These are phyloP conservation scores for Leccinum disarticulatum DNA, from an alignment of 768 basidiomycete genomes.

Conservation along the genomic window DNA sequence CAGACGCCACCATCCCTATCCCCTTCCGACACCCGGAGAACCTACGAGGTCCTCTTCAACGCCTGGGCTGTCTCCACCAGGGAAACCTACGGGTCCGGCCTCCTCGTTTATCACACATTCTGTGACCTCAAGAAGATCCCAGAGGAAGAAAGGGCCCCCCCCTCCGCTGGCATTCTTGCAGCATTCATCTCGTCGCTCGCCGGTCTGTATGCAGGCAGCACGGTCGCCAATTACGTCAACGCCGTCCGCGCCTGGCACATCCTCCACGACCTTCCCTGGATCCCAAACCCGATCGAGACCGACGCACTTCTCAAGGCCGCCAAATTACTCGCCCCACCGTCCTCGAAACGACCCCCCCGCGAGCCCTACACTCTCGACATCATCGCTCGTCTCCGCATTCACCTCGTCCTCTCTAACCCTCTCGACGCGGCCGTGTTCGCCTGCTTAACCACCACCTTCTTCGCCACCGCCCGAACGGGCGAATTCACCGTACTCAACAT, in stretches of 20 bases:
- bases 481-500: neutral
- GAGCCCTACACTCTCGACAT: neutral
- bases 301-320: neutral
- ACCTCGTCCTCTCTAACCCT: neutral
- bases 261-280: neutral
- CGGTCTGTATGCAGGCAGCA: too few relatives aligned
- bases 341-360: neutral
- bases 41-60: neutral
- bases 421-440: neutral
- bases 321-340: neutral
- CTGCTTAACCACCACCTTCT: neutral
- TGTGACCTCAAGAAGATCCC: neutral
- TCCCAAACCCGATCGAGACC: neutral
- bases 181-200: too few relatives aligned
- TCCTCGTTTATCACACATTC: neutral
- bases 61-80: neutral
- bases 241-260: too few relatives aligned
- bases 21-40: too few relatives aligned
- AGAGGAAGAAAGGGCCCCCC: neutral
- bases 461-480: neutral
- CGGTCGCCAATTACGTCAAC: too few relatives aligned
- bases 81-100: neutral
- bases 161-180: too few relatives aligned
- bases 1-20: too few relatives aligned
- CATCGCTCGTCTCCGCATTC: neutral